These are phyloP conservation scores for Parmelia sp. DNA, from an alignment of 495 filamentous ascomycete genomes.

Conservation along the genomic window DNA sequence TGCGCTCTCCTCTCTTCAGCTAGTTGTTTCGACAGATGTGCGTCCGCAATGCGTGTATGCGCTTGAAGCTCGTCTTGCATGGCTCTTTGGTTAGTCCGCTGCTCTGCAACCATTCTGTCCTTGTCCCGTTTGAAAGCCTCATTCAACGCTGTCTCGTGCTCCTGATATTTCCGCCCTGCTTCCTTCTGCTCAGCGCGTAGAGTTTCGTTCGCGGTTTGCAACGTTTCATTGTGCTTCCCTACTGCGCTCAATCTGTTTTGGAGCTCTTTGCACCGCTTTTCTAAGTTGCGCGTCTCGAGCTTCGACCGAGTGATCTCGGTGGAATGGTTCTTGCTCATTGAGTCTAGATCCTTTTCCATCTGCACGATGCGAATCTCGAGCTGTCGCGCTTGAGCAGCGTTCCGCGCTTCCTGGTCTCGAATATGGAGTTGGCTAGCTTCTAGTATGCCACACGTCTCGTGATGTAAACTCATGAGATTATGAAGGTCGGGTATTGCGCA, in stretches of 20 bases:
- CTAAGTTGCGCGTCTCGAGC: constrained; percentile 52
- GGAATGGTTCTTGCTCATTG: constrained; percentile 38
- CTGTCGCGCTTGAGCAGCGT: constrained; percentile 43
- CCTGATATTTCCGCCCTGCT: constrained; percentile 24
- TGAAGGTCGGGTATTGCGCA: constrained; percentile 47
- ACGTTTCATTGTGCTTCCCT: constrained; percentile 40
- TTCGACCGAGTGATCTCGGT: constrained; percentile 46
- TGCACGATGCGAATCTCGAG: constrained; percentile 51
- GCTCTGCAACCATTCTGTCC: constrained; percentile 21
- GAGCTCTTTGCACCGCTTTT: constrained; percentile 49
- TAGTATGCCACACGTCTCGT: constrained; percentile 40
- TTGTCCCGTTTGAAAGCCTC: constrained; percentile 25
- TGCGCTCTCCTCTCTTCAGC: constrained; percentile 17
- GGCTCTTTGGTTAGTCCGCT: constrained; percentile 24
- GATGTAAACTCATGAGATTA: constrained; percentile 42
- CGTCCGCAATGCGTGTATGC: constrained; percentile 11
- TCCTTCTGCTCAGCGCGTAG: constrained; percentile 30
- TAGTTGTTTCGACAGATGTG: constrained; percentile 8
- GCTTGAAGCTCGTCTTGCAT: constrained; percentile 27
- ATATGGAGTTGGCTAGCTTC: constrained; percentile 41
- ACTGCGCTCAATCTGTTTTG: constrained; percentile 38
- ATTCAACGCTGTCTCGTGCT: constrained; percentile 25
- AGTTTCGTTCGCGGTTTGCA: constrained; percentile 39
- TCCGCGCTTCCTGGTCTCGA: constrained; percentile 42
- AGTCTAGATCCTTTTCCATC: constrained; percentile 44